phyloP scores from a whole-genome alignment of 805 yeast species.

The Maudiozyma barnettii region DNA sequence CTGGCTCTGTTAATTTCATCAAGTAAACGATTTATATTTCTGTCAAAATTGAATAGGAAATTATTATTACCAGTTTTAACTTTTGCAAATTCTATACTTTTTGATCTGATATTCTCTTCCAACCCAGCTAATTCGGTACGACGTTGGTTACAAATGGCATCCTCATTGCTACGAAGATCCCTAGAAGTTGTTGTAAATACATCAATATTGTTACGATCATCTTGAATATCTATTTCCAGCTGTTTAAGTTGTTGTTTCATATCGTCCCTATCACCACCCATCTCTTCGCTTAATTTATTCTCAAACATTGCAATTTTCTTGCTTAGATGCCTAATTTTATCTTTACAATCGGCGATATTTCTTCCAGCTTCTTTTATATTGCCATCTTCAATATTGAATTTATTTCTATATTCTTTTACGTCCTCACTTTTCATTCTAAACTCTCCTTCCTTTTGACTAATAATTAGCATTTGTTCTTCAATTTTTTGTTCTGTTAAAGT shows the following conservation, averaged over 20 bases:
- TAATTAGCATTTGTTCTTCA: conserved; percentile 7
- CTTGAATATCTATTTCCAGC: conserved; percentile 9
- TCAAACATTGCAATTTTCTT: conserved; percentile 21
- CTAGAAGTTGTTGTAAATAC: conserved; percentile 7
- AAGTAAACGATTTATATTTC: conserved; percentile 34
- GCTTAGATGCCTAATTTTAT: conserved; percentile 14
- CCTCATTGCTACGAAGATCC: conserved; percentile 14
- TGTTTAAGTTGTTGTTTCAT: conserved; percentile 13
- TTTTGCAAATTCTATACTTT: conserved; percentile 16
- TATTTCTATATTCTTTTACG: conserved; percentile 9
- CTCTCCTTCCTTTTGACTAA: conserved; percentile 14
- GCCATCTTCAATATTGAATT: conserved; percentile 15
- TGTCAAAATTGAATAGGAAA: conserved; percentile 43
- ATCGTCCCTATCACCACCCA: conserved; percentile 25
- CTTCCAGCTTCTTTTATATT: conserved; percentile 16
- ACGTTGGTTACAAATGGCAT: conserved; percentile 6
- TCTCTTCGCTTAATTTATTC: conserved; percentile 18
- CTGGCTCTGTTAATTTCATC: conserved; percentile 32
- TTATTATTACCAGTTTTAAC: conserved; percentile 24
- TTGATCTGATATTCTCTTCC: conserved; percentile 10
- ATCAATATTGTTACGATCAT: conserved; percentile 4
- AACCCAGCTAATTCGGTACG: conserved; percentile 7
- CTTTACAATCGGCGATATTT: conserved; percentile 14
- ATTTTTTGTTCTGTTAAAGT: conserved; percentile 11
- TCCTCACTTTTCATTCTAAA: conserved; percentile 13